phyloP scores from a whole-genome alignment of 352 stramenopile genomes.

The Phytophthora sp. region DNA sequence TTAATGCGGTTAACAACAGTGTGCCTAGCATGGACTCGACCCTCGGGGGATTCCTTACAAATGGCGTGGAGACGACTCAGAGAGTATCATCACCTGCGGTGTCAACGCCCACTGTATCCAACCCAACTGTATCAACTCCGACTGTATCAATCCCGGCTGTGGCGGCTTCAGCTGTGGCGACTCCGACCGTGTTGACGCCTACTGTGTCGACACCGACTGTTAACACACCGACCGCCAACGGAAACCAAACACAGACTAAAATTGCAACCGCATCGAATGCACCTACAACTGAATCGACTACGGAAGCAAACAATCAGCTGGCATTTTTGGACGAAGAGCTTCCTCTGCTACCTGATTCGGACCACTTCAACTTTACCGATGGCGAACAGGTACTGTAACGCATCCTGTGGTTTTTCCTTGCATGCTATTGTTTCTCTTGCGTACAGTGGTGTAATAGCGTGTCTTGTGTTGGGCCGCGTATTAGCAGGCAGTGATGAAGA shows the following conservation, averaged over 20 bases:
- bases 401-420: slow-evolving; percentile 13
- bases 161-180: slow-evolving; percentile 3
- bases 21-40: slow-evolving; percentile 16
- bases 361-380: slow-evolving; percentile 76
- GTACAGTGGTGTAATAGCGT: slow-evolving; percentile 29
- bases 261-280: neutral
- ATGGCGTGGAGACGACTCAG: slow-evolving; percentile 11
- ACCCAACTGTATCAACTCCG: slow-evolving; percentile 2
- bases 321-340: slow-evolving; percentile 83
- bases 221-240: neutral
- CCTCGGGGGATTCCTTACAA: slow-evolving; percentile 35
- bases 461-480: slow-evolving; percentile 31
- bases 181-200: neutral
- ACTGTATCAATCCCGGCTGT: slow-evolving; percentile 10
- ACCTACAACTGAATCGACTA: slow-evolving; percentile 3
- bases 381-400: slow-evolving; percentile 72
- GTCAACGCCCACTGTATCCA: slow-evolving; percentile 2
- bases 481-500: slow-evolving; percentile 88
- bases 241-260: slow-evolving; percentile 1
- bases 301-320: slow-evolving; percentile 38
- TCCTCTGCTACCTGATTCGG: slow-evolving; percentile 67
- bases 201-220: slow-evolving; percentile 11
- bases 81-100: neutral
- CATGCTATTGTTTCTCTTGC: slow-evolving; percentile 2
- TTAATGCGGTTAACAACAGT: slow-evolving; percentile 32